phyloP scores from a whole-genome alignment of 202 grass and related monocot species.

The Cymbopogon flexuosus region DNA sequence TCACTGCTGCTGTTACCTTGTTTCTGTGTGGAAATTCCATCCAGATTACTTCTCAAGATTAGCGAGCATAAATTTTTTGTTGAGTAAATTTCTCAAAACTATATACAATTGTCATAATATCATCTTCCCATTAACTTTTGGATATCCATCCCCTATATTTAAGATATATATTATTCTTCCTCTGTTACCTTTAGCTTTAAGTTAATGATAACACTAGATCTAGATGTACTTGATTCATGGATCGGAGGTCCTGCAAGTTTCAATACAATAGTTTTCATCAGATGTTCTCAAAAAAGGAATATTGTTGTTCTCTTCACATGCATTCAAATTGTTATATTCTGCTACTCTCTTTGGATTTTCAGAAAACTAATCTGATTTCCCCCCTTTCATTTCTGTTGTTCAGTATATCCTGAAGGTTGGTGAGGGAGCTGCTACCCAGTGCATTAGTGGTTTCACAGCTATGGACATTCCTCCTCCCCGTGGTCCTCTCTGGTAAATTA shows the following conservation, averaged over 20 bases:
- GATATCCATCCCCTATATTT: not conserved
- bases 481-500: conserved; percentile 76
- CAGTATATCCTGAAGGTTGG: conserved; percentile 73
- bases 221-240: not conserved
- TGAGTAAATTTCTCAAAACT: not conserved
- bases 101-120: not conserved
- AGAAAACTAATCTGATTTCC: conserved; percentile 12
- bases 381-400: conserved; percentile 22
- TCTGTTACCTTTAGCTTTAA: not conserved
- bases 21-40: not conserved
- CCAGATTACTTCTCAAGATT: not conserved
- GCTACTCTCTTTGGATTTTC: not conserved
- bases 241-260: no score
- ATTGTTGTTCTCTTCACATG: no score
- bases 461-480: conserved; percentile 64
- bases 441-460: conserved; percentile 84
- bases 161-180: not conserved
- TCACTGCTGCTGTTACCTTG: not conserved
- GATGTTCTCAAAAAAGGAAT: no score
- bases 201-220: not conserved
- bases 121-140: not conserved
- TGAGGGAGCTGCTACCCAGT: conserved; percentile 44
- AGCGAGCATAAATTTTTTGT: not conserved
- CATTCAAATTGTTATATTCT: not conserved
- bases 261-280: not conserved